Evolutionary conservation across 2,329 filamentous ascomycete genomes (phyloP), one percentile per base, ranked within the genome.

Genomic region (Dendrostoma leiphaemia): DNA sequence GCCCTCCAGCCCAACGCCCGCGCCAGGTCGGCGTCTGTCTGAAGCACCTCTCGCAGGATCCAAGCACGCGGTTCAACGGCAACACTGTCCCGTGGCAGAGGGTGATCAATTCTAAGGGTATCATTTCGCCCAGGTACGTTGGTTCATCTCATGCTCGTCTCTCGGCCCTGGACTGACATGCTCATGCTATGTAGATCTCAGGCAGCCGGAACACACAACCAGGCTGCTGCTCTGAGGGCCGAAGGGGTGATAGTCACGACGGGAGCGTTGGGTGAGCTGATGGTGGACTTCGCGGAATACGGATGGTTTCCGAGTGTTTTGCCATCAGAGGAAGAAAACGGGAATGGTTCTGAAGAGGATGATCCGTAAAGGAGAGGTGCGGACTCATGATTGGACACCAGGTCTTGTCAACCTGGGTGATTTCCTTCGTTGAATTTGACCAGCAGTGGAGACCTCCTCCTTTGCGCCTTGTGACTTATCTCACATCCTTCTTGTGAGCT

Each of bases 21-120:
- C 83, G 92, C 54, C 93, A 97, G 72, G 92, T 97, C 6, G 93
- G 93, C 50, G 79, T 94, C 44, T 95, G 89, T 69, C 81, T 97
- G 24, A 97, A 96, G 69, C 87, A 96, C 67, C 83, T 97, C 12
- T 83, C 91, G 1, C 65, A 73, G 6, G 77, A 82, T 54, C 63
- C 74, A 0, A 68, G 73, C 0, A 60, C 67, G 52, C 77, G 71
- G 54, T 95, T 88, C 73, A 87, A 96, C 69, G 77, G 81, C 56
- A 77, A 75, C 23, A 97, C 88, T 60, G 93, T 97, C 3, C 93
- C 93, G 0, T 97, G 93, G 93, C 93, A 97, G 75, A 79, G 94
- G 54, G 90, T 97, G 56, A 88, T 97, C 67, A 96, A 93, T 69
- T 76, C 90, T 13, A 93, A 89, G 71, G 92, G 93, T 21, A 77